phyloP scores from a whole-genome alignment of 2,329 filamentous ascomycete genomes.

The Trichoderma guizhouense region DNA sequence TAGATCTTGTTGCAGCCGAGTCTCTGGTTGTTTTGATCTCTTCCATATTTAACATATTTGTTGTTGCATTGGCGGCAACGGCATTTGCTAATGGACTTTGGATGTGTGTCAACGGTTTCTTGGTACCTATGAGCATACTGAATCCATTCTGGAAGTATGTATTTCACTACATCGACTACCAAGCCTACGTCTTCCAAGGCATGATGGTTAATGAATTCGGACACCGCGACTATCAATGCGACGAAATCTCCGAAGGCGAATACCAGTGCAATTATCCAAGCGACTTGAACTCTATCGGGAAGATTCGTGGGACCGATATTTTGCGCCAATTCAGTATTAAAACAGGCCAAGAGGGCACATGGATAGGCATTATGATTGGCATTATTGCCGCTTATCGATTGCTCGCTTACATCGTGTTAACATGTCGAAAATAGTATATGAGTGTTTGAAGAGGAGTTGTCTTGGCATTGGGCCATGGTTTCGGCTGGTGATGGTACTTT shows the following conservation, averaged over 20 bases:
- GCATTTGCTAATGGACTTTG: slow-evolving; percentile 86
- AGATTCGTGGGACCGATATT: slow-evolving; percentile 69
- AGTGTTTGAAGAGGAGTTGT: not conserved
- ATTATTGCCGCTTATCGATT: slow-evolving; percentile 61
- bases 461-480: not conserved
- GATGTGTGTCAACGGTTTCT: slow-evolving; percentile 83
- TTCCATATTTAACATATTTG: slow-evolving; percentile 72
- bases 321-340: slow-evolving; percentile 67
- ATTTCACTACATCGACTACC: slow-evolving; percentile 87
- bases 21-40: slow-evolving; percentile 76
- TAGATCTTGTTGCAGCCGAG: slow-evolving; percentile 79
- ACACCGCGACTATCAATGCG: not conserved
- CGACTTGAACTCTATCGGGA: slow-evolving; percentile 46
- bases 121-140: slow-evolving; percentile 67
- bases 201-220: slow-evolving; percentile 91
- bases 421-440: not conserved
- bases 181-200: slow-evolving; percentile 80
- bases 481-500: not conserved
- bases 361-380: slow-evolving; percentile 72
- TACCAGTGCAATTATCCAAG: slow-evolving; percentile 68
- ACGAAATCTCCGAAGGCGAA: slow-evolving; percentile 42
- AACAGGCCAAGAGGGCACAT: slow-evolving; percentile 66
- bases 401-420: not conserved
- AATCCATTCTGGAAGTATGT: slow-evolving; percentile 86
- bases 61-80: slow-evolving; percentile 72